Conservation (phyloP, 2,329 filamentous ascomycete species). For the Colletotrichum sp. region DNA sequence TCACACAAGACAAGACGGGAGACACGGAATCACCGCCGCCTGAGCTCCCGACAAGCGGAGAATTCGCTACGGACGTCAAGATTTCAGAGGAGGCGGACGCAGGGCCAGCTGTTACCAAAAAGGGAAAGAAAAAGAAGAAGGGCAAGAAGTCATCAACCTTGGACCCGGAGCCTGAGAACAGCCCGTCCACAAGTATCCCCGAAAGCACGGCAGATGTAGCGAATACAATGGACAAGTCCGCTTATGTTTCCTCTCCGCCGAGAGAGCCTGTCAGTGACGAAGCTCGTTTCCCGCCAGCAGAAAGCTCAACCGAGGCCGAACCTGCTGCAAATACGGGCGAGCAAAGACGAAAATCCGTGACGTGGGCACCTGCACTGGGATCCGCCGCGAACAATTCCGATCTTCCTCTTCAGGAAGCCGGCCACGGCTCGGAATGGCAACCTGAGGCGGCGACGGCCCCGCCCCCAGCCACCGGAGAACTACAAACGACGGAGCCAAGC, state of each 20-base stretch:
- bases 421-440: not conserved
- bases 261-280: slow-evolving; percentile 20
- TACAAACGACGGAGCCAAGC: not conserved
- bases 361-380: slow-evolving; percentile 12
- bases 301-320: not conserved
- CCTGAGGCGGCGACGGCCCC: not conserved
- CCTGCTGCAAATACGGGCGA: slow-evolving; percentile 5
- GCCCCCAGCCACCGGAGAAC: not conserved
- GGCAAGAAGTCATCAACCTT: slow-evolving; percentile 21
- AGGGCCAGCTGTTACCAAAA: slow-evolving; percentile 32
- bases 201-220: slow-evolving; percentile 20
- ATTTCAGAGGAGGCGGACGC: slow-evolving; percentile 14
- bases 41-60: slow-evolving; percentile 4
- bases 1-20: slow-evolving; percentile 6
- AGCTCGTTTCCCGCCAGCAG: slow-evolving; percentile 5
- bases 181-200: slow-evolving; percentile 15
- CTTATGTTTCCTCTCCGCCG: slow-evolving; percentile 17
- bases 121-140: slow-evolving; percentile 46
- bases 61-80: slow-evolving; percentile 17
- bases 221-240: slow-evolving; percentile 22
- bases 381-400: not conserved
- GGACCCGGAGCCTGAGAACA: slow-evolving; percentile 19
- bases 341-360: slow-evolving; percentile 16
- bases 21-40: slow-evolving; percentile 11
- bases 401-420: not conserved